Evolutionary conservation across 371 early-diverging fungal genomes (phyloP), one percentile per base, ranked within the genome.

Genomic region (Smittium culicis): DNA sequence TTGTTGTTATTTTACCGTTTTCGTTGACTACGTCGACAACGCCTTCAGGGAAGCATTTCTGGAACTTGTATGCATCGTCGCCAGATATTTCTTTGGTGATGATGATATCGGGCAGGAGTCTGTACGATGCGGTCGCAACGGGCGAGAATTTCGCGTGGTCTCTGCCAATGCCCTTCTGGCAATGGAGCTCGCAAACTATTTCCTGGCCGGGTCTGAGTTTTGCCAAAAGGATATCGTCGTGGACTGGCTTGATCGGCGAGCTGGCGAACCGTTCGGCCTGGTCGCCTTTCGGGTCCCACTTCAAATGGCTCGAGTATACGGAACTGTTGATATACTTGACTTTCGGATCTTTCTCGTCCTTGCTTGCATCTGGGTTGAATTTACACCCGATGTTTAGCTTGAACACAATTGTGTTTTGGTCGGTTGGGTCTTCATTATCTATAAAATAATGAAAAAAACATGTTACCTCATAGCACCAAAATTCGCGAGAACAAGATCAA

Each of bases 91-190:
- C 91, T 67, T 88, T 76, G 68, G 88, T 79, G 24, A 76, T 70
- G 65, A 98, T 84, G 67, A 99, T 95, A 66, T 90, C 88, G 0
- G 99, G 99, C 65, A 98, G 79, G 58, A 98, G 79, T 55, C 98
- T 87, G 74, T 99, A 99, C 8, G 93, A 90, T 11, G 97, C 98
- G 5, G 94, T 94, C 1, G 93, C 92, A 31, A 99, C 99, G 24
- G 99, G 99, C 11, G 94, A 94, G 86, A 89, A 99, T 72, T 99
- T 99, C 66, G 99, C 94, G 74, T 99, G 99, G 66, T 91, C 94
- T 75, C 88, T 86, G 28, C 98, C 99, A 56, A 91, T 81, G 31
- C 98, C 98, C 81, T 95, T 96, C 54, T 84, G 83, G 72, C 91
- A 91, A 79, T 96, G 94, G 65, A 94, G 74, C 76, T 92, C 92